Percentiles rank a stretch among this genome's conserved stretches.
Evolutionary conservation across 805 yeast genomes (phyloP).

Genomic region (Candida morakotiae): DNA sequence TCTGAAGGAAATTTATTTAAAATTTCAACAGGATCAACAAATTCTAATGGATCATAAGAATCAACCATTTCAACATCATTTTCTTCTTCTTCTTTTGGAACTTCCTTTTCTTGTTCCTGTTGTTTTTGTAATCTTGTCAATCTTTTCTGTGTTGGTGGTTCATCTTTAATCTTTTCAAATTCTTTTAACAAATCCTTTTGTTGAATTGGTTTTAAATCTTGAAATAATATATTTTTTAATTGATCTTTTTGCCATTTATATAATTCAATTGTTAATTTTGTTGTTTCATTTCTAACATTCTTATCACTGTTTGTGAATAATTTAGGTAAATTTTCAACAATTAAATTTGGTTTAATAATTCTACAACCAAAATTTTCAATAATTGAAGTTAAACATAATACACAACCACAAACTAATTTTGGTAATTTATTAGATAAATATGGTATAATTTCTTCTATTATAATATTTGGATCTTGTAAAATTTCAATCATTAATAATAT

Average conservation of each 20-base stretch:
- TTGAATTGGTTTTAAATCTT: conserved; percentile 84
- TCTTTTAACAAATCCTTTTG: conserved; percentile 74
- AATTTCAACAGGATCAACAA: conserved; percentile 67
- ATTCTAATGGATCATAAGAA: conserved; percentile 61
- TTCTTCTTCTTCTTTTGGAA: conserved; percentile 7
- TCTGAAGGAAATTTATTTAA: conserved; percentile 62
- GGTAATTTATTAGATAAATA: conserved; percentile 63
- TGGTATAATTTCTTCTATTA: conserved; percentile 65
- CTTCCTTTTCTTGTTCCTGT: conserved; percentile 23
- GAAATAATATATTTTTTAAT: conserved; percentile 55
- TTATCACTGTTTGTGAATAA: conserved; percentile 83
- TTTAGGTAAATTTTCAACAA: conserved; percentile 57
- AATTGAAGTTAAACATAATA: conserved; percentile 52
- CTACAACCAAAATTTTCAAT: conserved; percentile 61
- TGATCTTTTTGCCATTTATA: conserved; percentile 71
- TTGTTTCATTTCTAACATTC: conserved; percentile 78
- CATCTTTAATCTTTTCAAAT: conserved; percentile 49
- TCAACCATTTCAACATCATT: conserved; percentile 29
- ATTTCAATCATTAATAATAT: conserved; percentile 61
- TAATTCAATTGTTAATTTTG: conserved; percentile 61
- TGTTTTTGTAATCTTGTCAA: conserved; percentile 51
- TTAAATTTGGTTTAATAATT: conserved; percentile 52
- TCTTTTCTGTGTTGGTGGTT: conserved; percentile 49
- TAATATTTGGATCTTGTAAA: conserved; percentile 55
- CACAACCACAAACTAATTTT: conserved; percentile 69